A percentile compares a stretch with the other conserved stretches of the same genome.
phyloP scores from a whole-genome alignment of 129 eudicot species.

The Artemisia annua region DNA sequence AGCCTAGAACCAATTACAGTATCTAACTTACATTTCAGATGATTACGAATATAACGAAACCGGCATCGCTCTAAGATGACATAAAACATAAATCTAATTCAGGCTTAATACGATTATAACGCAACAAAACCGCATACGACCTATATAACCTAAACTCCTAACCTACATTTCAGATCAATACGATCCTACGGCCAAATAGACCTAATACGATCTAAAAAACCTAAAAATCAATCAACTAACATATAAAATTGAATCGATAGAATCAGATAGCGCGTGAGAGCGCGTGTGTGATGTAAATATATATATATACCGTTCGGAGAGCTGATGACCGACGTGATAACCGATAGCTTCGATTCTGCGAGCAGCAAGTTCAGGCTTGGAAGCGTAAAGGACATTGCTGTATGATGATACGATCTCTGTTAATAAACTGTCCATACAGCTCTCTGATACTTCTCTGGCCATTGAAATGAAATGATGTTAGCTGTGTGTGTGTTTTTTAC shows the following conservation, averaged over 20 bases:
- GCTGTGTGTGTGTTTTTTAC: not conserved
- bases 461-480: slow-evolving; percentile 12
- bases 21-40: no score
- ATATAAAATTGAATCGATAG: not conserved
- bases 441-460: slow-evolving; percentile 86
- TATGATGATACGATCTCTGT: slow-evolving; percentile 78
- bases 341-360: slow-evolving; percentile 93
- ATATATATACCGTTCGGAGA: slow-evolving; percentile 67
- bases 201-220: no score
- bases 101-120: no score
- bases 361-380: slow-evolving; percentile 94
- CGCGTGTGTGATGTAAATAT: slow-evolving; percentile 11
- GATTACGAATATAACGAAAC: no score
- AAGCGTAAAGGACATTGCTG: slow-evolving; percentile 61
- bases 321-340: slow-evolving; percentile 94
- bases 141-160: no score
- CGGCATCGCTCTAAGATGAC: no score
- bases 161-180: no score
- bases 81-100: no score
- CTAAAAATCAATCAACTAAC: not conserved
- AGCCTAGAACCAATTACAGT: no score
- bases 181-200: no score
- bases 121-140: no score
- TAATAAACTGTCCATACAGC: slow-evolving; percentile 82
- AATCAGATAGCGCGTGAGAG: not conserved